These are phyloP conservation scores for Claviceps pazoutovae DNA, from an alignment of 2,329 filamentous ascomycete genomes.

Conservation along the genomic window DNA sequence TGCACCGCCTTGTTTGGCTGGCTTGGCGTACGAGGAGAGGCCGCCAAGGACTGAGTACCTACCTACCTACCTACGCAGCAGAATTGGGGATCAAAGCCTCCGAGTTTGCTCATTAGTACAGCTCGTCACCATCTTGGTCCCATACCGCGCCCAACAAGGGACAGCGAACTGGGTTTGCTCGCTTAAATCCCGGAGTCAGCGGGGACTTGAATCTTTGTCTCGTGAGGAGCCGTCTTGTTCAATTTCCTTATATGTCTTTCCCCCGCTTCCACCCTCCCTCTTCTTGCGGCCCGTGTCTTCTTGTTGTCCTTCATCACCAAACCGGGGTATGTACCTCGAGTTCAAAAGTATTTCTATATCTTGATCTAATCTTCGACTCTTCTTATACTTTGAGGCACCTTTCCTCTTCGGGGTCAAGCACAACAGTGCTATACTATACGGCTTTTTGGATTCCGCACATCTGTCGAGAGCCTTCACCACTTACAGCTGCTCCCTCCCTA, in stretches of 20 bases:
- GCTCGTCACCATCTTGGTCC: conserved; percentile 19
- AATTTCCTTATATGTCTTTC: conserved; percentile 20
- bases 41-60: neutral
- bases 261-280: conserved; percentile 18
- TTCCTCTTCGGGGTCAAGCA: too few relatives aligned
- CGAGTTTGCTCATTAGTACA: conserved; percentile 12
- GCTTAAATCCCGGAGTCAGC: conserved; percentile 3
- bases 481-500: neutral
- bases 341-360: neutral
- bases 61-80: neutral
- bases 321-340: neutral
- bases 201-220: conserved; percentile 2
- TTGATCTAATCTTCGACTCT: neutral
- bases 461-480: neutral
- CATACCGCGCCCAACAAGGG: conserved; percentile 12
- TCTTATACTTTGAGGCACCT: too few relatives aligned
- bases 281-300: conserved; percentile 10
- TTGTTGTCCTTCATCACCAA: neutral
- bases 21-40: neutral
- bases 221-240: conserved; percentile 6
- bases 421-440: too few relatives aligned
- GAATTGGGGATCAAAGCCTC: conserved; percentile 8
- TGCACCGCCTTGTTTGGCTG: conserved; percentile 7
- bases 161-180: conserved; percentile 8
- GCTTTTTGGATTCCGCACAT: neutral